phyloP scores from a whole-genome alignment of 768 basidiomycete species.

The Leccinellum luteum region DNA sequence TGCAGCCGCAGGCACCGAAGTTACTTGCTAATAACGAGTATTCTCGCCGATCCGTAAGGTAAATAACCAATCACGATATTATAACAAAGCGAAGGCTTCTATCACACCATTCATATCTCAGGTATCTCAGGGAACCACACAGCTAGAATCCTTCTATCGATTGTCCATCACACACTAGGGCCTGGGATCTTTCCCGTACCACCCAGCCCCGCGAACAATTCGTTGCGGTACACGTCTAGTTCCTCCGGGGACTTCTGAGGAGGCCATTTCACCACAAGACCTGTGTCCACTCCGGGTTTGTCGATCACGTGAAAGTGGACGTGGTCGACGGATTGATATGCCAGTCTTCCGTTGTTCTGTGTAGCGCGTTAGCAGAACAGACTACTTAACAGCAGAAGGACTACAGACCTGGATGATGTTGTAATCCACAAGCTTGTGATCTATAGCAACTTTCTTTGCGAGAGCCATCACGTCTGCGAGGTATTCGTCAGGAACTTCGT shows the following conservation, averaged over 20 bases:
- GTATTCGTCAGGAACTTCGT: constrained; percentile 83
- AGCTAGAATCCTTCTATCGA: not conserved
- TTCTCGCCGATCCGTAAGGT: not conserved
- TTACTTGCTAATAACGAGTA: not conserved
- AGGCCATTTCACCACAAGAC: constrained; percentile 75
- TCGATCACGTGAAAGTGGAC: constrained; percentile 94
- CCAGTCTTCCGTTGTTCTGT: constrained; percentile 67
- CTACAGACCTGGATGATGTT: constrained; percentile 71
- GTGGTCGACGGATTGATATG: constrained; percentile 72
- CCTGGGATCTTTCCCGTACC: not conserved
- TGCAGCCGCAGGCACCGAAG: too few species aligned
- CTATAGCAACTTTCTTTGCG: constrained; percentile 80
- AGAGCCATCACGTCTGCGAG: constrained; percentile 73
- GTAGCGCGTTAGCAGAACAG: not conserved
- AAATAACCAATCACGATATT: not conserved
- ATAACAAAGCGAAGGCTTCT: not conserved
- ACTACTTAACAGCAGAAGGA: not conserved
- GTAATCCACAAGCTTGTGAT: constrained; percentile 70
- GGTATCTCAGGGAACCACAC: not conserved
- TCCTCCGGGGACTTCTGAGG: constrained; percentile 9
- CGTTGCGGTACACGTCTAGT: constrained; percentile 2
- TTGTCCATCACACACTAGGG: not conserved
- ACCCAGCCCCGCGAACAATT: constrained; percentile 1
- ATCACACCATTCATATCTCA: not conserved
- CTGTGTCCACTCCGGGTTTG: constrained; percentile 69